Percentiles rank a stretch among this genome's conserved stretches.
These are phyloP conservation scores for Cordia subcordata DNA, from an alignment of 257 asterid species.

Conservation along the genomic window DNA sequence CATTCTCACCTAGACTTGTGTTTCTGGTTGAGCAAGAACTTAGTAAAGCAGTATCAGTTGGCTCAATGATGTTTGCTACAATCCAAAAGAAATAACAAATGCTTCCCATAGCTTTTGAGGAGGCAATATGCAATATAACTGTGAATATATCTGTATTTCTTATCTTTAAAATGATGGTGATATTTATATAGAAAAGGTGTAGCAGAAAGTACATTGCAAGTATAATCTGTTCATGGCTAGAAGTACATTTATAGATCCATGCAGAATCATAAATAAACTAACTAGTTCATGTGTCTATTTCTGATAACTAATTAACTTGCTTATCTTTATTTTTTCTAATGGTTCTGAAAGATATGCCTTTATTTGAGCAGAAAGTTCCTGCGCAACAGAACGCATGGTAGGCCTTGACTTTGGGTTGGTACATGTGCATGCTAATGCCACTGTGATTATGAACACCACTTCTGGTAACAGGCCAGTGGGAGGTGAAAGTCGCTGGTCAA, in stretches of 20 bases:
- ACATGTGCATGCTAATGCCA: conserved; percentile 13
- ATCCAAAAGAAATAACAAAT: background rate
- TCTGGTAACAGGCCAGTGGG: conserved; percentile 11
- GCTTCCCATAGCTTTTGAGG: background rate
- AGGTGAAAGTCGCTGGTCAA: background rate
- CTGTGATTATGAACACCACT: conserved; percentile 7
- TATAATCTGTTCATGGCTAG: background rate
- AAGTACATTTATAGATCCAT: too few relatives aligned
- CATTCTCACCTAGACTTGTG: background rate
- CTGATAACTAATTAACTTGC: background rate
- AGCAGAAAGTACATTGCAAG: conserved; percentile 6
- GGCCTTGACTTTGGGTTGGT: conserved; percentile 7
- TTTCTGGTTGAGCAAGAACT: background rate
- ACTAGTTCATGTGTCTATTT: background rate
- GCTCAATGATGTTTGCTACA: background rate
- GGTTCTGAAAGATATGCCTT: conserved; percentile 5
- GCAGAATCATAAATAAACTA: background rate
- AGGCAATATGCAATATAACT: background rate
- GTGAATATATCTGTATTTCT: background rate
- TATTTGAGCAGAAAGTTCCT: conserved; percentile 7
- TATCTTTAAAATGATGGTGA: background rate
- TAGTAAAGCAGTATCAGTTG: background rate
- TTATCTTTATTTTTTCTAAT: conserved; percentile 5
- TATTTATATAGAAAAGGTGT: background rate
- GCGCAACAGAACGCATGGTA: conserved; percentile 11